A percentile compares a stretch with the other conserved stretches of the same genome.
Conservation (phyloP, 2,329 filamentous ascomycete species). For the Zymoseptoria tritici region DNA sequence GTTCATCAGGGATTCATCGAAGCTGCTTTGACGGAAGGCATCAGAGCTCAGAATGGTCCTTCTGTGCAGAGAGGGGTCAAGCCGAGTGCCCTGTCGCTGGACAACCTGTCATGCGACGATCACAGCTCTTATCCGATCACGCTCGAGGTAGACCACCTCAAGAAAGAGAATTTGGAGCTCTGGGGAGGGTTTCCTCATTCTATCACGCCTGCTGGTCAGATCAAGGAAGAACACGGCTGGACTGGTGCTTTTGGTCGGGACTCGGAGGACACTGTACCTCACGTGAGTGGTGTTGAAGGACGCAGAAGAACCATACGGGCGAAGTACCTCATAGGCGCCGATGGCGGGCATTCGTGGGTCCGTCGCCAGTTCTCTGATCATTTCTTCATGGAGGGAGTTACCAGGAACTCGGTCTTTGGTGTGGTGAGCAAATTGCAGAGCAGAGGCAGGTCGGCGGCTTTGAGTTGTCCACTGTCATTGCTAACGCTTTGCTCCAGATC, state of each 20-base stretch:
- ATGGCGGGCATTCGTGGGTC: constrained; percentile 16
- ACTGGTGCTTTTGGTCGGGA: constrained; percentile 50
- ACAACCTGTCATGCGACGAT: constrained; percentile 30
- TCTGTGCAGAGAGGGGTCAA: constrained; percentile 53
- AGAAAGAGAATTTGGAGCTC: constrained; percentile 44
- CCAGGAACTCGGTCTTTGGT: constrained; percentile 21
- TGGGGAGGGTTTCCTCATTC: constrained; percentile 4
- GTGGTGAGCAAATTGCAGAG: constrained; percentile 13
- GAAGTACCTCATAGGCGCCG: constrained; percentile 19
- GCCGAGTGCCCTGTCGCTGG: constrained; percentile 48
- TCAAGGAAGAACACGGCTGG: constrained; percentile 3
- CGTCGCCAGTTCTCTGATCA: constrained; percentile 6
- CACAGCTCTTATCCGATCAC: background rate
- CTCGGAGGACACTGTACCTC: constrained; percentile 7
- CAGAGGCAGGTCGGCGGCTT: background rate
- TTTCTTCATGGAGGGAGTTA: constrained; percentile 15
- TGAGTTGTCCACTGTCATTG: background rate
- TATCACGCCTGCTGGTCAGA: constrained; percentile 1
- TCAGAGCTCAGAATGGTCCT: constrained; percentile 1
- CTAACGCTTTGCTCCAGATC: background rate
- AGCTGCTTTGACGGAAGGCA: constrained; percentile 33
- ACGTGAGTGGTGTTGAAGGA: constrained; percentile 11
- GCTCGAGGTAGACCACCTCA: constrained; percentile 48
- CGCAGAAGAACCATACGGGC: constrained; percentile 12
- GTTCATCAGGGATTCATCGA: constrained; percentile 46